Conservation (phyloP, 148 eudicot genomes). For the Suaeda aralocaspica region DNA sequence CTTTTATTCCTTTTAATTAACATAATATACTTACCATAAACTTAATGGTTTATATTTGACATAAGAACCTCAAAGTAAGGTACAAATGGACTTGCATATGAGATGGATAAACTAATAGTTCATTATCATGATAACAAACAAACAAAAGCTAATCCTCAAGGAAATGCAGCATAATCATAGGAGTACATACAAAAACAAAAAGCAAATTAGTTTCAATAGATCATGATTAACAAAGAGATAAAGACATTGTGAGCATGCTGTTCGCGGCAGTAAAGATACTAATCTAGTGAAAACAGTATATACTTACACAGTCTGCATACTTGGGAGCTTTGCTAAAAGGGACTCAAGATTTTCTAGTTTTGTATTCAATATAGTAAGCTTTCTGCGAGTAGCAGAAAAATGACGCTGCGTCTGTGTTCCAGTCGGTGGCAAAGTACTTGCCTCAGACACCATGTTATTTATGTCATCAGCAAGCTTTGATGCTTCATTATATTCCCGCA, state of each 20-base stretch:
- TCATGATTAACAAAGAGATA: not conserved
- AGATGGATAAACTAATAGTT: not conserved
- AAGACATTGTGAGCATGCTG: no score
- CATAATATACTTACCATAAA: not conserved
- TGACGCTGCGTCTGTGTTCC: constrained; percentile 54
- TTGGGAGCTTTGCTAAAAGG: constrained; percentile 30
- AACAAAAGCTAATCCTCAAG: not conserved
- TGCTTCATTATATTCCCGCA: constrained; percentile 48
- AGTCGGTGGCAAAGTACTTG: constrained; percentile 36
- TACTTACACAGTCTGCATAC: constrained; percentile 39
- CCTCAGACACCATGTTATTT: constrained; percentile 34
- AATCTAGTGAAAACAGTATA: constrained; percentile 11
- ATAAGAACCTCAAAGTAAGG: not conserved
- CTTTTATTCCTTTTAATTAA: not conserved
- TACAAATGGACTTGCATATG: not conserved
- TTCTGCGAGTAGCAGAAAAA: constrained; percentile 45
- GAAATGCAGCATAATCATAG: no score
- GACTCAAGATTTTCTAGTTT: constrained; percentile 43
- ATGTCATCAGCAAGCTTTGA: constrained; percentile 46
- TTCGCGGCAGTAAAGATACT: no score
- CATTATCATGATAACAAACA: not conserved
- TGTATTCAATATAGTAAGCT: constrained; percentile 38
- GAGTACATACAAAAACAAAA: not conserved
- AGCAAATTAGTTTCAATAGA: no score
- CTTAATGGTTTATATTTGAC: not conserved